phyloP scores from a whole-genome alignment of 2,329 filamentous ascomycete genomes.

The Penicillium sp. region DNA sequence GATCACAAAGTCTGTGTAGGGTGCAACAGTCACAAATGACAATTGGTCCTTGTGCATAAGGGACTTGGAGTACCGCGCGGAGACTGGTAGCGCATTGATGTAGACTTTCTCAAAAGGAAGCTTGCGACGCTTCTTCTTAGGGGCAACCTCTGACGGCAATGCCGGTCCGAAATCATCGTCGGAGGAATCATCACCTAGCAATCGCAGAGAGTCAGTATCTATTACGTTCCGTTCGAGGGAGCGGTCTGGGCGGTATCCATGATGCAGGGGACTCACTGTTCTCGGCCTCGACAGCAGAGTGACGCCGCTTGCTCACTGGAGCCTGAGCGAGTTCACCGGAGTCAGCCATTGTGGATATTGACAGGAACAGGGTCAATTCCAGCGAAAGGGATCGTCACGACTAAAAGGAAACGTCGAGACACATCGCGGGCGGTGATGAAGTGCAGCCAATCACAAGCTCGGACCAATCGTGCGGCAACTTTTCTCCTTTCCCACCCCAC shows the following conservation, averaged over 20 bases:
- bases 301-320: constrained; percentile 47
- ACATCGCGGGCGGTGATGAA: constrained; percentile 18
- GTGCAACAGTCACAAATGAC: constrained; percentile 77
- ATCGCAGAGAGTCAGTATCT: constrained; percentile 11
- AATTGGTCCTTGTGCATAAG: constrained; percentile 98
- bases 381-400: constrained; percentile 5
- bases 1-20: constrained; percentile 86
- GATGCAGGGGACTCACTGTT: constrained; percentile 24
- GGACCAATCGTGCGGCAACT: constrained; percentile 19
- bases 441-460: constrained; percentile 17
- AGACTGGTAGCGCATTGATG: constrained; percentile 74
- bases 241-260: constrained; percentile 9
- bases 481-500: constrained; percentile 24
- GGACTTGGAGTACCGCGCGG: constrained; percentile 79
- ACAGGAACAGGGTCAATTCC: constrained; percentile 1
- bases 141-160: constrained; percentile 66
- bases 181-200: constrained; percentile 41
- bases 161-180: constrained; percentile 91
- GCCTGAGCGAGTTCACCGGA: constrained; percentile 18
- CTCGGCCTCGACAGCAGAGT: constrained; percentile 47
- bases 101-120: constrained; percentile 94
- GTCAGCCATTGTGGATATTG: constrained; percentile 23
- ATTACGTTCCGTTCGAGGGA: background rate
- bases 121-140: constrained; percentile 82
- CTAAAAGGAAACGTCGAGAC: constrained; percentile 11